Conservation (phyloP, 306 rosid genomes). For the Cercis canadensis region DNA sequence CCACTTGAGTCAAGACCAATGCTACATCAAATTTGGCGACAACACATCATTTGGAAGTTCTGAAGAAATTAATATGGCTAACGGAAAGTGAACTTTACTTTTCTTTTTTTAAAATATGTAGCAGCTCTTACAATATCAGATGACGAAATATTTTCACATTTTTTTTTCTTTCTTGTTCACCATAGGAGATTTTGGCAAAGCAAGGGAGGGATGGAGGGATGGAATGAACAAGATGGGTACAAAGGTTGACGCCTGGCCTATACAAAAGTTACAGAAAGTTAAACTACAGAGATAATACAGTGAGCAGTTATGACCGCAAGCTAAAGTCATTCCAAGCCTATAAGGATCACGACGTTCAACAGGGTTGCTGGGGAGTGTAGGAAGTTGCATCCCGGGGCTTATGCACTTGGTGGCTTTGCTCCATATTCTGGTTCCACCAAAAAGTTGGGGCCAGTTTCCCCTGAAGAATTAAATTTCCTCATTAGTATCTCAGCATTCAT, state of each 20-base stretch:
- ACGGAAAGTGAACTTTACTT: background rate
- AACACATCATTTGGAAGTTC: background rate
- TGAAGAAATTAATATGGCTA: background rate
- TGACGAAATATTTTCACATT: too few species aligned
- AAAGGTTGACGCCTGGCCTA: conserved; percentile 55
- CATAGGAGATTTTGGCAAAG: conserved; percentile 31
- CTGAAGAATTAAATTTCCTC: conserved; percentile 41
- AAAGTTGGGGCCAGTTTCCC: conserved; percentile 41
- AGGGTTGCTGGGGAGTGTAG: too few species aligned
- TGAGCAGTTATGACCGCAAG: conserved; percentile 36
- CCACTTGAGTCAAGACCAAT: background rate
- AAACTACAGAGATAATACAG: conserved; percentile 43
- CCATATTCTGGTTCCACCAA: conserved; percentile 39
- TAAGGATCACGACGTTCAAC: too few species aligned
- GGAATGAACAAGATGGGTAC: conserved; percentile 43
- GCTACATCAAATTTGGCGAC: background rate
- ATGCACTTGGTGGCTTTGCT: conserved; percentile 46
- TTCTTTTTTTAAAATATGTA: too few species aligned
- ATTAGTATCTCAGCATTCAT: conserved; percentile 33
- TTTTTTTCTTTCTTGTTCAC: conserved; percentile 31
- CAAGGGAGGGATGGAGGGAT: conserved; percentile 21
- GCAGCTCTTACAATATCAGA: too few species aligned
- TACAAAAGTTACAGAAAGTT: conserved; percentile 59
- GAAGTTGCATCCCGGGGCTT: conserved; percentile 32
- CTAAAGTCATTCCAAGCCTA: conserved; percentile 23